Conservation (phyloP, 2,329 filamentous ascomycete genomes). For the Thielaviopsis populi region DNA sequence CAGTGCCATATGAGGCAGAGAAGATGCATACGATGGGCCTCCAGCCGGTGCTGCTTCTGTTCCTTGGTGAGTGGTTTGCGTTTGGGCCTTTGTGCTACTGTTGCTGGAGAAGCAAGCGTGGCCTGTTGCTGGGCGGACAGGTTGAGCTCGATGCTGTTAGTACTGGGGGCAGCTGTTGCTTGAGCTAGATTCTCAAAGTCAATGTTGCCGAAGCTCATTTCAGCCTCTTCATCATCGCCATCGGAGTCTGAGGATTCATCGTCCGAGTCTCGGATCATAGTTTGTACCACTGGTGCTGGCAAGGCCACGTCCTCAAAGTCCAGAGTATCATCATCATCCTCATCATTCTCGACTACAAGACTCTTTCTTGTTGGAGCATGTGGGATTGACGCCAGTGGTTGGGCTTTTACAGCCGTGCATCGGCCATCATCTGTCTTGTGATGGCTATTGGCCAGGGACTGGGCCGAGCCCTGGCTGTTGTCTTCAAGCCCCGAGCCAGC, state of each 20-base stretch:
- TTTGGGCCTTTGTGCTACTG: neutral
- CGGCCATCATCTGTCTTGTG: neutral
- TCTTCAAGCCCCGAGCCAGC: neutral
- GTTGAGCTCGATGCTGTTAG: constrained; percentile 35
- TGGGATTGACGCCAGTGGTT: neutral
- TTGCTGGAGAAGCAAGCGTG: neutral
- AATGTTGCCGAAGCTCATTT: constrained; percentile 35
- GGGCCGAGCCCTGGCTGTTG: neutral
- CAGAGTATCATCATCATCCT: constrained; percentile 28
- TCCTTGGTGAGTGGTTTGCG: constrained; percentile 39
- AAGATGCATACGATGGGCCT: constrained; percentile 76
- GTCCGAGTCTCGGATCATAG: constrained; percentile 34
- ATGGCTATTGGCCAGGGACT: too few relatives aligned
- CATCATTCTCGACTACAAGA: neutral
- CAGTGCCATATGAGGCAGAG: constrained; percentile 69
- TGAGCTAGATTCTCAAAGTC: constrained; percentile 25
- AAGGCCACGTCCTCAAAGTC: constrained; percentile 38
- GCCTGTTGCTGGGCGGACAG: constrained; percentile 21
- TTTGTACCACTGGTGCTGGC: constrained; percentile 36
- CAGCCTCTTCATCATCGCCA: constrained; percentile 27
- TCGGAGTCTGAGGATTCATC: constrained; percentile 28
- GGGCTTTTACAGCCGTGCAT: neutral
- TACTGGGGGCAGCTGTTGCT: constrained; percentile 19
- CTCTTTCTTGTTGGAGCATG: neutral
- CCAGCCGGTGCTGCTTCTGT: constrained; percentile 44